Base-by-base conservation (phyloP, 164 flowering plant species). In the Brasenia schreberi region DNA sequence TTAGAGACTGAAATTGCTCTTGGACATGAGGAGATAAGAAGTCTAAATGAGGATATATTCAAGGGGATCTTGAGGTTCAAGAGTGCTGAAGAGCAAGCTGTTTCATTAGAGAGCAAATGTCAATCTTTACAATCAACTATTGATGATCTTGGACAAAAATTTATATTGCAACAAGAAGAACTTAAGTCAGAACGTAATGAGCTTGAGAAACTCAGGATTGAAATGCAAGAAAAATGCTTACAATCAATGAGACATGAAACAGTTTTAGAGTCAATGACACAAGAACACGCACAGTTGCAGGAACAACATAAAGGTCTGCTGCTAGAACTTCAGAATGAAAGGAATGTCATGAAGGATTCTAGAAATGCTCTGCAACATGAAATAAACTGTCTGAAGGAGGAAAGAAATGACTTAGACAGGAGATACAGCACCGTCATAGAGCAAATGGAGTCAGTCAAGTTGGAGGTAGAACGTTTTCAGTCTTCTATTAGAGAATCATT, bases 251-350 rank as follows among this genome's bases (percentile, higher is more conserved):
- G 84, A 68, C 79, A 81, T 63, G 89, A 87, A 74, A 80, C 79
- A 42, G 75, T 85, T 69, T 81, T 91, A 18, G 77, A 75, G 17
- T 65, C 77, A 61, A 67, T 89, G 70, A 85, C 86, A 71, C 72
- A 76, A 68, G 45, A 86, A 76, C 88, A 86, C 64, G 69, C 81
- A 52, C 80, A 85, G 66, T 89, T 93, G 70, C 95, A 82, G 67
- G 93, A 87, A 67, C 84, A 85, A 63, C 93, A 85, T 73, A 83
- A 67, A 73, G 75, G 73, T 65, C 72, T 94, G 64, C 77, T 84
- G 5, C 10, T 70, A 69, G 90, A 94, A 69, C 86, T 90, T 18
- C 78, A 82, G 72, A 77, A 80, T 66, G 82, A 33, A 33, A 33
- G 39, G 39, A 33, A 33, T 33, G 4, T 70, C 92, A 91, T 70